Percentiles rank a stretch among this genome's conserved stretches.
Conservation (phyloP, 805 yeast genomes). For the Saitoella complicata region DNA sequence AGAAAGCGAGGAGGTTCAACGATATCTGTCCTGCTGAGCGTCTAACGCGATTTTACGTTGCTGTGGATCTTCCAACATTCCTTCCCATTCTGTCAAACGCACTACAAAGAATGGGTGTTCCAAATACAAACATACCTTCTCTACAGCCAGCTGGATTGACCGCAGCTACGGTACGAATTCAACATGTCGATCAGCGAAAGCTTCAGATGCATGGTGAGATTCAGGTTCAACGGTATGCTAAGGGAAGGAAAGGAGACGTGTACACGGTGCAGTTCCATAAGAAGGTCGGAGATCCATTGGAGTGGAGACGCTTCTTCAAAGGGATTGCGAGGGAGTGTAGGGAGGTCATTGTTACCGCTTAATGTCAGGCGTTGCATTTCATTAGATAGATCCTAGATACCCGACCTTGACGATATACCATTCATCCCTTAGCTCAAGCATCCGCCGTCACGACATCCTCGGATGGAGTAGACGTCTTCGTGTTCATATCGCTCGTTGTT, state of each 20-base stretch:
- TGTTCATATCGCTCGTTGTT: too few species aligned
- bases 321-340: constrained; percentile 35
- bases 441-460: too few species aligned
- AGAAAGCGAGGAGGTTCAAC: constrained; percentile 13
- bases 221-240: constrained; percentile 26
- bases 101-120: constrained; percentile 28
- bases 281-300: constrained; percentile 44
- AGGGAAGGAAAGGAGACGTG: background rate
- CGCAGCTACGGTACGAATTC: constrained; percentile 18
- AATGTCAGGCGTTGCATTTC: too few species aligned
- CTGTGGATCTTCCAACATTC: constrained; percentile 28
- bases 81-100: constrained; percentile 28
- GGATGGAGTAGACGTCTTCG: too few species aligned
- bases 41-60: constrained; percentile 37
- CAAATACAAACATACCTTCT: constrained; percentile 12
- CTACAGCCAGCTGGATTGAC: constrained; percentile 1
- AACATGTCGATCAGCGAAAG: constrained; percentile 31
- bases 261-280: constrained; percentile 9
- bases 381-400: too few species aligned
- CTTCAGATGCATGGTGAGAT: constrained; percentile 32
- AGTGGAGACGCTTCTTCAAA: constrained; percentile 56
- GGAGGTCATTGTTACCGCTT: constrained; percentile 9
- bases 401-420: too few species aligned
- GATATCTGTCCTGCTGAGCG: constrained; percentile 26
- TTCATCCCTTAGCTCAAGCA: too few species aligned